Percentiles rank a stretch among this genome's conserved stretches.
Conservation (phyloP, 768 basidiomycete genomes). For the Boletus pseudopeckii region DNA sequence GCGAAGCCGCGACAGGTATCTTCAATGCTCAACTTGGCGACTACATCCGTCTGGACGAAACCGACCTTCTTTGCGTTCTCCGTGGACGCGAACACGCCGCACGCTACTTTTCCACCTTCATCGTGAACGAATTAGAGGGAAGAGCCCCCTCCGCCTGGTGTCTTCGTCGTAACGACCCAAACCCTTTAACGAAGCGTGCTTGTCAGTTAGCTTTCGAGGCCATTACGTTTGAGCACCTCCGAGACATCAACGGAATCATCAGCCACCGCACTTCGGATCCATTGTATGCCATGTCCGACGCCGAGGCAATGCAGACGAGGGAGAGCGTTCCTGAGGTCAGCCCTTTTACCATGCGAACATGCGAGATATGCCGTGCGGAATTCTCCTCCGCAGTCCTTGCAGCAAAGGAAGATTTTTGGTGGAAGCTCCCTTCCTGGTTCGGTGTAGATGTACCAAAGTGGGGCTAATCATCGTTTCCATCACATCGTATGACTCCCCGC, state of each 20-base stretch:
- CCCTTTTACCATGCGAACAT: constrained; percentile 49
- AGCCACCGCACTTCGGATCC: constrained; percentile 67
- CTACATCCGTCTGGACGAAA: constrained; percentile 39
- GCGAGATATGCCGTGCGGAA: constrained; percentile 61
- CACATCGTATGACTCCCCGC: neutral
- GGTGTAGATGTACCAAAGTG: constrained; percentile 45
- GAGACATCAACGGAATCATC: constrained; percentile 67
- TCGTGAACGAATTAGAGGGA: constrained; percentile 71
- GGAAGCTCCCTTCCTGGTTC: constrained; percentile 63
- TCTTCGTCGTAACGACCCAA: constrained; percentile 44
- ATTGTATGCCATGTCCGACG: constrained; percentile 65
- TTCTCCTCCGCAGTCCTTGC: constrained; percentile 58
- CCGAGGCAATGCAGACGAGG: constrained; percentile 61
- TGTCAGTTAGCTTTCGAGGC: constrained; percentile 74
- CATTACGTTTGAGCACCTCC: constrained; percentile 70
- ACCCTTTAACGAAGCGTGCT: constrained; percentile 44
- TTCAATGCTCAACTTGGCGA: constrained; percentile 37
- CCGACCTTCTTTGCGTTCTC: constrained; percentile 57
- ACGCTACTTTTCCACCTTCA: constrained; percentile 73
- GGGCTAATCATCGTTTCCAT: constrained; percentile 24
- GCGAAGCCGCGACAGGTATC: constrained; percentile 55
- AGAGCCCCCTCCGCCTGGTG: constrained; percentile 51
- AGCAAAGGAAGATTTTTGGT: constrained; percentile 64
- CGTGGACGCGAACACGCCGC: constrained; percentile 71
- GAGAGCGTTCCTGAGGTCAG: constrained; percentile 43